These are phyloP conservation scores for Fomitiporia mediterranea DNA, from an alignment of 1,284 basidiomycete genomes.

Conservation along the genomic window DNA sequence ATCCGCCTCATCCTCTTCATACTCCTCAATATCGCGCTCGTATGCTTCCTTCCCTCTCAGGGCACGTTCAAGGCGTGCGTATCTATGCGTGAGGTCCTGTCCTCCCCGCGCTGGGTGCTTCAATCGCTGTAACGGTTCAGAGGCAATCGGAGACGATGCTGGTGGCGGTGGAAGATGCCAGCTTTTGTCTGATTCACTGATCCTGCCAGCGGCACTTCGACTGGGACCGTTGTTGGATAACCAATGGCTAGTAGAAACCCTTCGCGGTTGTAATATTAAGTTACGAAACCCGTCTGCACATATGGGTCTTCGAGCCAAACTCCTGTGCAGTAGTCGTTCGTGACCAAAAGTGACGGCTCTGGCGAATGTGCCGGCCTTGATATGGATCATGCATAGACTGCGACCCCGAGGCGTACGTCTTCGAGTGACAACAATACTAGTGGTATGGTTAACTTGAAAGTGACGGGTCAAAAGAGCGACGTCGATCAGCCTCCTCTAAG, in stretches of 20 bases:
- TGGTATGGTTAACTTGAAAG: too few species aligned
- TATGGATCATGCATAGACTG: too few species aligned
- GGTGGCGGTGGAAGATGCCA: not conserved
- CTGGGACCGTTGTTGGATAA: not conserved
- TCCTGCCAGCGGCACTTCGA: not conserved
- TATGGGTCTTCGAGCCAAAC: too few species aligned
- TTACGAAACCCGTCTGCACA: too few species aligned
- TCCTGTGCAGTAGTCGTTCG: too few species aligned
- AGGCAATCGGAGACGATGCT: not conserved
- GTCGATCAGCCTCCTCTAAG: too few species aligned
- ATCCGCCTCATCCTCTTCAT: conserved; percentile 16
- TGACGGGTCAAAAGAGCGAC: too few species aligned
- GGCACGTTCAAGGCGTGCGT: conserved; percentile 49
- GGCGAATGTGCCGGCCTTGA: too few species aligned
- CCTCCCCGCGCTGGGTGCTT: conserved; percentile 32
- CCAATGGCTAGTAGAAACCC: not conserved
- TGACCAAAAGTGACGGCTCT: too few species aligned
- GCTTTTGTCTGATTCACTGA: not conserved
- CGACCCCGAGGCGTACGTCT: too few species aligned
- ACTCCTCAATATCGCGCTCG: conserved; percentile 30
- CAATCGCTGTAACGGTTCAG: conserved; percentile 5
- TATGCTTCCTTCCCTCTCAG: conserved; percentile 43
- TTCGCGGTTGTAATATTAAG: too few species aligned
- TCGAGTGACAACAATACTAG: too few species aligned
- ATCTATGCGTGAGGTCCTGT: conserved; percentile 49